Conservation (phyloP, 495 filamentous ascomycete species). For the Jackrogersella multiformis region DNA sequence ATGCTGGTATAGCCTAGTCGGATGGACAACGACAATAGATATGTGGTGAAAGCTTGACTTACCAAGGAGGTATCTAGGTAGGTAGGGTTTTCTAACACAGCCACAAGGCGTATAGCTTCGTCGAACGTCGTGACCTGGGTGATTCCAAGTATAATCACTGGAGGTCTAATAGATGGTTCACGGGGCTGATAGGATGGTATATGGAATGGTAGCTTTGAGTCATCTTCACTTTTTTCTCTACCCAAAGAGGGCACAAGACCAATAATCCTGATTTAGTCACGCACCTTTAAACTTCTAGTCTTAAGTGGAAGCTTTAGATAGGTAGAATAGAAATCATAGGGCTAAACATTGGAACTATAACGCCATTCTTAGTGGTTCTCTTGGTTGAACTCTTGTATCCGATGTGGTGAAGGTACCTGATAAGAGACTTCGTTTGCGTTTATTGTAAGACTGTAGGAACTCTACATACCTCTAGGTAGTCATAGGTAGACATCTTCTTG, state of each 20-base stretch:
- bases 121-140: background rate
- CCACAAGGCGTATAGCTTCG: background rate
- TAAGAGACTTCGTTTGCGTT: too few relatives aligned
- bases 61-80: too few relatives aligned
- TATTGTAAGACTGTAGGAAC: background rate
- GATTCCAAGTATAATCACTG: constrained; percentile 1
- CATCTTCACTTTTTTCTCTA: constrained; percentile 11
- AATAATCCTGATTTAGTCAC: constrained; percentile 13
- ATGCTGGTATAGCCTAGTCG: background rate
- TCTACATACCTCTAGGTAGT: background rate
- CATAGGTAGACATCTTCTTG: background rate
- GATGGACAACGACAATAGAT: background rate
- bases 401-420: too few relatives aligned
- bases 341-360: background rate
- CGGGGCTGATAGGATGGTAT: background rate
- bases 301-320: background rate
- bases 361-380: too few relatives aligned
- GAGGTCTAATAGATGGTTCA: background rate
- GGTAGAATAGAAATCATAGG: too few relatives aligned
- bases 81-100: constrained; percentile 7
- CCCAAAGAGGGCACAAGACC: constrained; percentile 18
- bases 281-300: background rate
- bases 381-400: too few relatives aligned
- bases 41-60: background rate
- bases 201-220: background rate